Evolutionary conservation across 345 rosid genomes (phyloP).

Genomic region (Rhodamnia rubescens): DNA sequence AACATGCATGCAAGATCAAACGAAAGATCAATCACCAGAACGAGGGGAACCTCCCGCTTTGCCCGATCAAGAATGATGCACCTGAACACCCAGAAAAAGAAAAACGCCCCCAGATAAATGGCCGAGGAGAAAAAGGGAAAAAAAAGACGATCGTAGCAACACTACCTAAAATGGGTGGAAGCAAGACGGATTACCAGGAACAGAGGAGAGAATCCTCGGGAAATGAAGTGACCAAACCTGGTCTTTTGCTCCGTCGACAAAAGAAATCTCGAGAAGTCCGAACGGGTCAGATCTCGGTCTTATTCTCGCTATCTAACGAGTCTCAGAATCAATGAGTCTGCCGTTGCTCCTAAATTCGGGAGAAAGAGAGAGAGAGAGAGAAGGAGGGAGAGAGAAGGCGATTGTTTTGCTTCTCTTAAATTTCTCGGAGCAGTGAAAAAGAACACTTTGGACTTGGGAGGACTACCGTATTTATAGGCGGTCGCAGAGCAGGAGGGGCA

Average conservation of each 20-base stretch:
- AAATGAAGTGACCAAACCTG: neutral
- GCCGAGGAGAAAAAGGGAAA: neutral
- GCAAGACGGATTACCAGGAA: neutral
- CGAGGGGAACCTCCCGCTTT: neutral
- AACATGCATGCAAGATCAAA: neutral
- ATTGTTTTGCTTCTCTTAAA: neutral
- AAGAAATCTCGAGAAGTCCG: neutral
- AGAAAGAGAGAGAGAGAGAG: neutral
- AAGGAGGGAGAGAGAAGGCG: neutral
- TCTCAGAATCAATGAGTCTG: neutral
- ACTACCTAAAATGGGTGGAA: neutral
- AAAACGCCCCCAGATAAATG: neutral
- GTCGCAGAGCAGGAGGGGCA: neutral
- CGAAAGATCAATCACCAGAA: neutral
- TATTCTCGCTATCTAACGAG: neutral
- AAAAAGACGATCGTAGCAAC: neutral
- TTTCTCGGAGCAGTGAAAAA: neutral
- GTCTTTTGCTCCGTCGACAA: neutral
- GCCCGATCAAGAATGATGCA: neutral
- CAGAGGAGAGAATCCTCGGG: neutral
- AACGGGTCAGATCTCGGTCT: constrained; percentile 1
- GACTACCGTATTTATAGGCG: neutral
- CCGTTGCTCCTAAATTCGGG: neutral
- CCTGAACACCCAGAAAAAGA: neutral
- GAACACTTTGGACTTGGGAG: neutral